A percentile compares a stretch with the other conserved stretches of the same genome.
Conservation (phyloP, 768 basidiomycete genomes). For the Trametes cinnabarina region DNA sequence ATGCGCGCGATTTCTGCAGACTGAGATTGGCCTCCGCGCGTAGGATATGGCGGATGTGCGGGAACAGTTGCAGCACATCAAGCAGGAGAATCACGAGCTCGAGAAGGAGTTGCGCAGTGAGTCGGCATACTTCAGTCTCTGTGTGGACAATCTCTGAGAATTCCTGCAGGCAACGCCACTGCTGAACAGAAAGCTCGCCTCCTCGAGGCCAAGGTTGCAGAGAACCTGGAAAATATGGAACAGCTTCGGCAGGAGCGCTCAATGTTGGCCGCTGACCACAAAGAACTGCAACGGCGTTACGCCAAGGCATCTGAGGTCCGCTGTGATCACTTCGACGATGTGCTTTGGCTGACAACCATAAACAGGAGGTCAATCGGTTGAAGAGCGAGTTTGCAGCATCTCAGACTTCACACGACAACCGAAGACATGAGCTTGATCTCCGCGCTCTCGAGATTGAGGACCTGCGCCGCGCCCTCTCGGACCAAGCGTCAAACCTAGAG, state of each 20-base stretch:
- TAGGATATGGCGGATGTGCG: conserved; percentile 83
- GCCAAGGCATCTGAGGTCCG: conserved; percentile 64
- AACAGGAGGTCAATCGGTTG: conserved; percentile 59
- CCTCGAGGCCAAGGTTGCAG: conserved; percentile 63
- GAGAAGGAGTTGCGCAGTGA: conserved; percentile 72
- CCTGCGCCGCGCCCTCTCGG: conserved; percentile 63
- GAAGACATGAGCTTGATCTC: conserved; percentile 71
- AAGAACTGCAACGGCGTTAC: conserved; percentile 67
- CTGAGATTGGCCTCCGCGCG: conserved; percentile 3
- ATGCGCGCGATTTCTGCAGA: background rate
- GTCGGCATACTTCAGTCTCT: conserved; percentile 16
- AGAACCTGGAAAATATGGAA: conserved; percentile 70
- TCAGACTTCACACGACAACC: conserved; percentile 65
- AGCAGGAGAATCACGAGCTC: conserved; percentile 70
- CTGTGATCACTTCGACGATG: no score
- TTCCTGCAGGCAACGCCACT: conserved; percentile 51
- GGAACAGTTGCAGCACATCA: conserved; percentile 62
- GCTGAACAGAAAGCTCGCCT: conserved; percentile 72
- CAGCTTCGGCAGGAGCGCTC: conserved; percentile 77
- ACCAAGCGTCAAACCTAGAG: conserved; percentile 61
- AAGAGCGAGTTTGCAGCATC: conserved; percentile 59
- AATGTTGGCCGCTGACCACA: conserved; percentile 65
- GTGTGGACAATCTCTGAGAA: background rate
- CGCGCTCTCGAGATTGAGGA: conserved; percentile 73
- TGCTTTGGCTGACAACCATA: background rate